Evolutionary conservation across 2,329 filamentous ascomycete genomes (phyloP), one percentile per base, ranked within the genome.

Genomic region (Aaosphaeria pasadenensis): DNA sequence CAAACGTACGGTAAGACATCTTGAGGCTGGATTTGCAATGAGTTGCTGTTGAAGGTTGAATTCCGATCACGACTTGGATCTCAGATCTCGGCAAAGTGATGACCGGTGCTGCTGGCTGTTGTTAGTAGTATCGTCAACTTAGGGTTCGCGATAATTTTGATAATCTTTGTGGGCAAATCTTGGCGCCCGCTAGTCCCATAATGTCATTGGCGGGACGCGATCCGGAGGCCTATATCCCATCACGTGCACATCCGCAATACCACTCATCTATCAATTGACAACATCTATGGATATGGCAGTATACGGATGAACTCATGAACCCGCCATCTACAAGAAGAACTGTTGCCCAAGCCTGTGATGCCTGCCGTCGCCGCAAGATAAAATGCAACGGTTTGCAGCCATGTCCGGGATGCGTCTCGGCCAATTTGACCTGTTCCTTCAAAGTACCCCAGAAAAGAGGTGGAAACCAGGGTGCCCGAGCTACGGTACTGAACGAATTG

Each of bases 391-490:
- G 85, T 49, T 75, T 83, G 63, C 84, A 84, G 59, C 85, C 86
- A 17, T 90, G 86, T 69, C 79, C 82, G 51, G 88, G 88, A 70
- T 89, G 86, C 70, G 77, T 78, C 9, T 81, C 84, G 6, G 83
- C 86, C 5, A 79, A 83, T 60, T 75, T 89, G 13, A 76, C 79
- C 9, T 89, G 86, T 75, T 88, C 85, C 30, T 89, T 88, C 77
- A 85, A 87, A 72, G 83, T 85, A 32, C 83, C 88, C 33, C 85
- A 85, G 1, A 86, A 87, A 71, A 89, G 88, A 73, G 89, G 89
- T 67, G 86, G 86, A 1, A 86, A 86, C 39, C 88, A 88, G 70
- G 86, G 86, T 55, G 87, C 84, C 31, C 76, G 85, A 51, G 87
- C 87, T 44, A 89, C 88, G 69, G 85, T 89, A 49, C 87, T 89